These are phyloP conservation scores for Microdochium trichocladiopsis DNA, from an alignment of 2,329 filamentous ascomycete species.

Conservation along the genomic window DNA sequence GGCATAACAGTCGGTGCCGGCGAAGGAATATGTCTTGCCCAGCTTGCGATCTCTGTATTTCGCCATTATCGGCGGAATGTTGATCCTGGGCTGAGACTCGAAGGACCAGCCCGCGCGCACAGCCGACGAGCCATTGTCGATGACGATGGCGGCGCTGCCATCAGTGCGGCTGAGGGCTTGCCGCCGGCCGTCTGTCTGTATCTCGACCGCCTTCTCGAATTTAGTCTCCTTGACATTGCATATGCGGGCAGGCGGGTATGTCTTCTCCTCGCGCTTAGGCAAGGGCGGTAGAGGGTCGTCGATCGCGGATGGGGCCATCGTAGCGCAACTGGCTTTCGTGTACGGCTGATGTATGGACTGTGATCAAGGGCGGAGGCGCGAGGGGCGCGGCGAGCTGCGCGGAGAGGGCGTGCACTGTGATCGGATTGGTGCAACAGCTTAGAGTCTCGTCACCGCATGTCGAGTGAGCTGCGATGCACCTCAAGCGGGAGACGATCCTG, in stretches of 20 bases:
- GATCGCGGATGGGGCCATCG: conserved; percentile 47
- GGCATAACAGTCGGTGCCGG: conserved; percentile 87
- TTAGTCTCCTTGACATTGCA: conserved; percentile 55
- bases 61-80: conserved; percentile 83
- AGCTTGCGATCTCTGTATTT: conserved; percentile 93
- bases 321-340: background rate
- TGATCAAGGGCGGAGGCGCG: background rate
- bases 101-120: conserved; percentile 96
- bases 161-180: conserved; percentile 51
- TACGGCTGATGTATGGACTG: background rate
- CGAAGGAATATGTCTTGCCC: conserved; percentile 85
- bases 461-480: no score
- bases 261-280: conserved; percentile 33
- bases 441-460: no score
- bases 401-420: no score
- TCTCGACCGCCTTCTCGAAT: conserved; percentile 48
- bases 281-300: conserved; percentile 31
- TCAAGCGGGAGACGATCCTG: no score
- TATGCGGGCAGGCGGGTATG: conserved; percentile 46
- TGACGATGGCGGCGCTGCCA: conserved; percentile 74
- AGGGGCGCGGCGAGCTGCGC: no score
- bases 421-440: no score
- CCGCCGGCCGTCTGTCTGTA: conserved; percentile 61
- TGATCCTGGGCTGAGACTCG: conserved; percentile 72
- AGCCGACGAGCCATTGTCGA: conserved; percentile 91